phyloP scores from a whole-genome alignment of 805 yeast species.

The Alloascoidea hylecoeti region DNA sequence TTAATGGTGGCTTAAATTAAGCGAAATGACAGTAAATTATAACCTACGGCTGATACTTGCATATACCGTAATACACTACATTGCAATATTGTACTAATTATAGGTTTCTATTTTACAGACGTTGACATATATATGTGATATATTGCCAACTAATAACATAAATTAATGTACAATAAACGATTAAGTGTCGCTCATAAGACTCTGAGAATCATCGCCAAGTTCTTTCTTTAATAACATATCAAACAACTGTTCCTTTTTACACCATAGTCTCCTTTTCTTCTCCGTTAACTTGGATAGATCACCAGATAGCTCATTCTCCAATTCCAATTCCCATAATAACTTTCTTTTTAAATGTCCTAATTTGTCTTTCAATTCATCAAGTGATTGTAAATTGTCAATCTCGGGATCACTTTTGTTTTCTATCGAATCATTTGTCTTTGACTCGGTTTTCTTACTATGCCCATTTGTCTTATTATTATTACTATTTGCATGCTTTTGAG shows the following conservation, averaged over 20 bases:
- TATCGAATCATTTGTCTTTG: conserved; percentile 7
- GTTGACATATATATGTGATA: too few species aligned
- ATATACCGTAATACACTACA: too few species aligned
- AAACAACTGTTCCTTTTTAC: conserved; percentile 18
- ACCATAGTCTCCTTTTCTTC: conserved; percentile 13
- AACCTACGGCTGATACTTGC: too few species aligned
- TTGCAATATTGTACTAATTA: too few species aligned
- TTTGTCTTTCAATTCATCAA: conserved; percentile 6
- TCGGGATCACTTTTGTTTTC: too few species aligned
- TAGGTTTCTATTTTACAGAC: too few species aligned
- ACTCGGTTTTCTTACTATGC: not conserved
- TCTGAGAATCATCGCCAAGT: too few species aligned
- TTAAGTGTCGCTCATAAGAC: too few species aligned
- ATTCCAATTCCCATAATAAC: conserved; percentile 17
- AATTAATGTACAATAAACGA: too few species aligned
- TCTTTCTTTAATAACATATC: conserved; percentile 13
- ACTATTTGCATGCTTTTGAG: not conserved
- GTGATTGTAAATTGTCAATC: conserved; percentile 6
- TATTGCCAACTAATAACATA: too few species aligned
- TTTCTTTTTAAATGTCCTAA: conserved; percentile 13
- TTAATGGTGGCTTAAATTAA: too few species aligned
- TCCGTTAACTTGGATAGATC: conserved; percentile 11
- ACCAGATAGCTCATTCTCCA: conserved; percentile 10
- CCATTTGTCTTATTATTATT: not conserved
- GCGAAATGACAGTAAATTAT: too few species aligned